Evolutionary conservation across 1,284 basidiomycete genomes (phyloP).

Genomic region (Melanopsichium pennsylvanicum): DNA sequence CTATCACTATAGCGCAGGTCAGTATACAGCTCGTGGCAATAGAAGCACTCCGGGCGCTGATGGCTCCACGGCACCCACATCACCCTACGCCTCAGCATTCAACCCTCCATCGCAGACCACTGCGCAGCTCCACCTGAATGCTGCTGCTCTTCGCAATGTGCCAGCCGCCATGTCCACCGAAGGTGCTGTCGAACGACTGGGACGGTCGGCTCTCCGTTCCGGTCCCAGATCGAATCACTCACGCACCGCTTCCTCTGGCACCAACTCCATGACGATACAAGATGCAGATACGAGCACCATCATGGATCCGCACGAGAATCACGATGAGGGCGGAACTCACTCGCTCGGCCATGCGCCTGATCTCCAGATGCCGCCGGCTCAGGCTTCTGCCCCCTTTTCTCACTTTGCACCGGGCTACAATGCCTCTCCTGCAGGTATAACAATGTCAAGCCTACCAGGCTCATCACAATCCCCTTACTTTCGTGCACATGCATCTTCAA

Average conservation of each 20-base stretch:
- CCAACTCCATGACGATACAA: slow-evolving; percentile 31
- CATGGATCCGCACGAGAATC: slow-evolving; percentile 21
- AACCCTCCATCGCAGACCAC: slow-evolving; percentile 33
- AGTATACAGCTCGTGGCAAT: neutral
- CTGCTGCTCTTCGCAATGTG: slow-evolving; percentile 50
- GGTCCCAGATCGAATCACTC: slow-evolving; percentile 8
- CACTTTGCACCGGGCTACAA: slow-evolving; percentile 36
- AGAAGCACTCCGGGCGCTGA: slow-evolving; percentile 15
- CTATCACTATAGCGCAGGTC: slow-evolving; percentile 1
- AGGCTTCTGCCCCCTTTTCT: slow-evolving; percentile 51
- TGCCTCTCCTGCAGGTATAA: slow-evolving; percentile 20
- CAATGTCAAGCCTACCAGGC: slow-evolving; percentile 9
- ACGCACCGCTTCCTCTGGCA: slow-evolving; percentile 28
- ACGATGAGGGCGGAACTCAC: slow-evolving; percentile 12
- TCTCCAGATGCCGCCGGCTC: slow-evolving; percentile 54
- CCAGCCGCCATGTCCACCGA: slow-evolving; percentile 46
- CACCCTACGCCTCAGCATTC: slow-evolving; percentile 40
- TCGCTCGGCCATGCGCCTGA: slow-evolving; percentile 38
- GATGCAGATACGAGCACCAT: slow-evolving; percentile 46
- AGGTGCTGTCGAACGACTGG: slow-evolving; percentile 43
- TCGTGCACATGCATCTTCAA: slow-evolving; percentile 20
- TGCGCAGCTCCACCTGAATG: slow-evolving; percentile 54
- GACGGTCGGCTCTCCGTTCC: slow-evolving; percentile 1
- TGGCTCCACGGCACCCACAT: slow-evolving; percentile 22
- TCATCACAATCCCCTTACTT: slow-evolving; percentile 30